Evolutionary conservation across 2,329 filamentous ascomycete species (phyloP), one percentile per base, ranked within the genome.

Genomic region (Sordariomycetes sp.): DNA sequence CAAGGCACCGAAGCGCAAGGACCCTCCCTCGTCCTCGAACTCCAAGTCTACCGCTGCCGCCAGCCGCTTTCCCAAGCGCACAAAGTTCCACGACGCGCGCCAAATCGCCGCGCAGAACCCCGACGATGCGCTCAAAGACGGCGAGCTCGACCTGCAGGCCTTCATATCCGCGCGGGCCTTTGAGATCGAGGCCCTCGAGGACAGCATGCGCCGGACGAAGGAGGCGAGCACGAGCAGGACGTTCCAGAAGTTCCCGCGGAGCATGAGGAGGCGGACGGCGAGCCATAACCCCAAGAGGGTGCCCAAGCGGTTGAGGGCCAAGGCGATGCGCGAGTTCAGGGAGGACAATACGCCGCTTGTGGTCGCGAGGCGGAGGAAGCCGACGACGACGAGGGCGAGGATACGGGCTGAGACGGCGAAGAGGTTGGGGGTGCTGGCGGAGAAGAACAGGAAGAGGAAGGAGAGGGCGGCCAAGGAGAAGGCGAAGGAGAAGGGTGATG

Each of bases 271-370:
- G 62, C 80, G 94, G 64, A 96, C 92, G 0, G 94, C 92, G 22
- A 96, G 90, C 68, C 94, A 99, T 72, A 96, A 99, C 78, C 87
- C 88, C 39, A 95, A 92, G 72, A 82, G 87, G 61, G 86, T 99
- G 17, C 94, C 94, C 2, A 86, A 85, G 66, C 76, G 90, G 61
- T 72, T 97, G 65, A 80, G 87, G 58, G 73, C 72, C 45, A 80
- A 87, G 62, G 90, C 90, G 1, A 80, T 75, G 64, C 74, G 70
- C 61, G 81, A 95, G 77, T 95, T 96, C 84, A 75, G 76, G 17
- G 88, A 95, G 58, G 92, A 97, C 66, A 96, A 96, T 62, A 96
- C 92, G 0, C 91, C 94, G 0, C 87, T 83, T 0, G 84, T 91
- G 6, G 86, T 84, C 55, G 76, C 76, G 1, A 78, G 78, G 60